phyloP scores from a whole-genome alignment of 2,329 filamentous ascomycete genomes.

The Hypoxylon sp. region DNA sequence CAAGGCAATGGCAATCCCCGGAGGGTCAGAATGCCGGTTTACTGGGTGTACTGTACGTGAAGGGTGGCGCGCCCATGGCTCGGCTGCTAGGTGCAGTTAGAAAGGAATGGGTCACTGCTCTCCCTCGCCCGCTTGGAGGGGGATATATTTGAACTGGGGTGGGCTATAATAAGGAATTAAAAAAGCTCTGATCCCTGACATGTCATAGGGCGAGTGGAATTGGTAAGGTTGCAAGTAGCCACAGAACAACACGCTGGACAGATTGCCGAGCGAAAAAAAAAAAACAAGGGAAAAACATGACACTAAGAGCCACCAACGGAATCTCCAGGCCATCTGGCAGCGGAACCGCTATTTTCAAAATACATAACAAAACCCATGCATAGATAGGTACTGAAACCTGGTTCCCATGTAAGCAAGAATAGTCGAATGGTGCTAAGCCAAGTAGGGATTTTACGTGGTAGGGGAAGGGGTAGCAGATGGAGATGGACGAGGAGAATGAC shows the following conservation, averaged over 20 bases:
- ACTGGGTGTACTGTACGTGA: constrained; percentile 35
- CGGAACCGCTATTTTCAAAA: constrained; percentile 22
- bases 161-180: constrained; percentile 46
- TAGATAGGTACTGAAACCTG: constrained; percentile 29
- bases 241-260: constrained; percentile 45
- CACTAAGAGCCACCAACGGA: constrained; percentile 40
- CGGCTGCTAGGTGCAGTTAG: constrained; percentile 43
- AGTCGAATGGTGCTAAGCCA: constrained; percentile 18
- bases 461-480: constrained; percentile 22
- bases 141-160: constrained; percentile 48
- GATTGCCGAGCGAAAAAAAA: constrained; percentile 45
- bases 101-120: constrained; percentile 44
- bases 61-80: constrained; percentile 39
- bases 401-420: constrained; percentile 32
- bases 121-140: constrained; percentile 48
- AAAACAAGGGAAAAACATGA: constrained; percentile 41
- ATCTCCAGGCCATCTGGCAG: constrained; percentile 24
- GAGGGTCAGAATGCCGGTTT: constrained; percentile 43
- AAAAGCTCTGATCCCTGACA: constrained; percentile 46
- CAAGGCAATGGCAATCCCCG: constrained; percentile 41
- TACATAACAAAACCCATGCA: constrained; percentile 17
- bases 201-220: constrained; percentile 47
- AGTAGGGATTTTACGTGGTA: constrained; percentile 10
- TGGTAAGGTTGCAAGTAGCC: constrained; percentile 46
- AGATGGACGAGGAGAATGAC: constrained; percentile 23